A percentile compares a stretch with the other conserved stretches of the same genome.
phyloP scores from a whole-genome alignment of 495 filamentous ascomycete genomes.

The Neurospora sp. region DNA sequence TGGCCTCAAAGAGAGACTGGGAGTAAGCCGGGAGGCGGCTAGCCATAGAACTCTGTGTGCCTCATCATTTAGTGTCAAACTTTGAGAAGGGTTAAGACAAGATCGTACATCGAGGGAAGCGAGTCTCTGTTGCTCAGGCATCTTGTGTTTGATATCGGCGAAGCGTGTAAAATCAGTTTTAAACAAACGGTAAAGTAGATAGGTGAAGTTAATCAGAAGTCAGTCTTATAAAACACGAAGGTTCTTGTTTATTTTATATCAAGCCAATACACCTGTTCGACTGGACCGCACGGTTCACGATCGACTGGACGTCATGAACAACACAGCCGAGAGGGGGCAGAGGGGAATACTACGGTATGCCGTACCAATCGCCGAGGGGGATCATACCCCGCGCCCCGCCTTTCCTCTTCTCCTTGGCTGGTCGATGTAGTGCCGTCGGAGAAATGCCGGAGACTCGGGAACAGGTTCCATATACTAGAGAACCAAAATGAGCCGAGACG shows the following conservation, averaged over 20 bases:
- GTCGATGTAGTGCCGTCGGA: slow-evolving; percentile 8
- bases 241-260: neutral
- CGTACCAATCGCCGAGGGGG: neutral
- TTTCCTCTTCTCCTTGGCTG: neutral
- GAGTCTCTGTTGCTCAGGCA: slow-evolving; percentile 18
- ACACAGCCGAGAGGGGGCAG: neutral
- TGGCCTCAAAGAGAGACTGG: slow-evolving; percentile 72
- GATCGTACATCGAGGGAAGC: slow-evolving; percentile 25
- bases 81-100: neutral
- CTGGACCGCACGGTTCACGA: neutral
- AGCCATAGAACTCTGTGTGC: slow-evolving; percentile 27
- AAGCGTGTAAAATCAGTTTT: neutral
- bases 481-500: neutral
- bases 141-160: slow-evolving; percentile 2
- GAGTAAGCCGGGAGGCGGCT: slow-evolving; percentile 56
- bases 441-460: slow-evolving; percentile 24
- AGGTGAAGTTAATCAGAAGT: neutral
- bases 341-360: neutral
- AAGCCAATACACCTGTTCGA: neutral
- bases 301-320: neutral
- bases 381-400: neutral
- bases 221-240: neutral
- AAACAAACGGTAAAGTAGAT: neutral
- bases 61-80: slow-evolving; percentile 3
- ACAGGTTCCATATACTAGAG: neutral